phyloP scores from a whole-genome alignment of 1,284 basidiomycete genomes.

The Trichosporon sp. region DNA sequence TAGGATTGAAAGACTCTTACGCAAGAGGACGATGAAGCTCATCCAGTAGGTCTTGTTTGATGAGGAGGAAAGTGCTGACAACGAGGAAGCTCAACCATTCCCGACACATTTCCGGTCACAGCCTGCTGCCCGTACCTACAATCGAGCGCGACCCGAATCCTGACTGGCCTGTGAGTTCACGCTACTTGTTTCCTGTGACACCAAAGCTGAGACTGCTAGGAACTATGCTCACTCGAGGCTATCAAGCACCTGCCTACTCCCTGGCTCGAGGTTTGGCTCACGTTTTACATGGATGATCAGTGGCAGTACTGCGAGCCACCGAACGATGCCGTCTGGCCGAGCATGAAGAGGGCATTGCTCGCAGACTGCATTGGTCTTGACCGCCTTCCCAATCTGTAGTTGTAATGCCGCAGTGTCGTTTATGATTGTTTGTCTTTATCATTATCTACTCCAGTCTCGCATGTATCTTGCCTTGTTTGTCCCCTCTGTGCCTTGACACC shows the following conservation, averaged over 20 bases:
- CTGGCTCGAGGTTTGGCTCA: slow-evolving; percentile 1
- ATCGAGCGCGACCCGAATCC: not conserved
- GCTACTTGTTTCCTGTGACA: not conserved
- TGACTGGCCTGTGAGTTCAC: not conserved
- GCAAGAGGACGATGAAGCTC: not conserved
- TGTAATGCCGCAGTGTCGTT: not conserved
- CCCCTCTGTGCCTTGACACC: too few species aligned
- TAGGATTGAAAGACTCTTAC: not conserved
- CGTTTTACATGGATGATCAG: not conserved
- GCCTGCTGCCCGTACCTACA: not conserved
- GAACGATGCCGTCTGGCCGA: not conserved
- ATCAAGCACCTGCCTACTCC: not conserved
- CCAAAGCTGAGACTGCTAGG: not conserved
- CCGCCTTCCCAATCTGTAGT: not conserved
- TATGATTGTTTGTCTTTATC: not conserved
- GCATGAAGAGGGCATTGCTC: not conserved
- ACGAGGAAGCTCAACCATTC: not conserved
- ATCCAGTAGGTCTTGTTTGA: not conserved
- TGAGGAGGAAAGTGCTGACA: not conserved
- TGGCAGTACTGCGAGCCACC: not conserved
- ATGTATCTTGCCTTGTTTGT: not conserved
- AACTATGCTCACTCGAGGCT: not conserved
- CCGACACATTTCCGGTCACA: not conserved
- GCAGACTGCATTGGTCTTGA: not conserved
- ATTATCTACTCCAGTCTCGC: not conserved